Conservation (phyloP, 345 rosid species). For the Sonneratia caseolaris region DNA sequence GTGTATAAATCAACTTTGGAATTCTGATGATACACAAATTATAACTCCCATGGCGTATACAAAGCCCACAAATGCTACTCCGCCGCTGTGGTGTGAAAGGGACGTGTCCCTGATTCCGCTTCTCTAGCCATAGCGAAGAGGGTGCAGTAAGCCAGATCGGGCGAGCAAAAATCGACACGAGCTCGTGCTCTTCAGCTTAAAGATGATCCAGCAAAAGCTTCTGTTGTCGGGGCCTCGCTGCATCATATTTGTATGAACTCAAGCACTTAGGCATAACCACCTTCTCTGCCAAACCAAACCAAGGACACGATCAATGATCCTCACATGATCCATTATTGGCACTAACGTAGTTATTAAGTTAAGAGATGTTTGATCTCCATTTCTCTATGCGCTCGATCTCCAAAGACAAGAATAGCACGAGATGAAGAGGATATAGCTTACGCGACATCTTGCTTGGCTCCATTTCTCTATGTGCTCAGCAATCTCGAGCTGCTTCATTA, state of each 20-base stretch:
- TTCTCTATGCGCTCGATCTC: neutral
- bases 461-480: slow-evolving; percentile 46
- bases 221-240: too few species aligned
- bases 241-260: neutral
- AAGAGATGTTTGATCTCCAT: neutral
- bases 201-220: too few species aligned
- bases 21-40: too few species aligned
- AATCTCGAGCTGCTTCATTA: slow-evolving; percentile 73
- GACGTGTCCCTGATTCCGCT: too few species aligned
- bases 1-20: too few species aligned
- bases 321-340: neutral
- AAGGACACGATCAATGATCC: neutral
- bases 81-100: too few species aligned
- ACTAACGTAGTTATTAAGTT: neutral
- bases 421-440: slow-evolving; percentile 25
- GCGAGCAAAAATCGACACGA: too few species aligned
- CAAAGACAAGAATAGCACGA: neutral
- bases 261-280: slow-evolving; percentile 33
- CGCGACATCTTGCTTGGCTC: slow-evolving; percentile 48
- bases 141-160: too few species aligned
- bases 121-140: too few species aligned
- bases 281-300: slow-evolving; percentile 56
- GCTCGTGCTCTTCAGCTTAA: too few species aligned
- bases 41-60: too few species aligned
- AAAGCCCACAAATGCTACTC: too few species aligned